Evolutionary conservation across 805 yeast genomes (phyloP).

Genomic region (Ogataea zsoltii): DNA sequence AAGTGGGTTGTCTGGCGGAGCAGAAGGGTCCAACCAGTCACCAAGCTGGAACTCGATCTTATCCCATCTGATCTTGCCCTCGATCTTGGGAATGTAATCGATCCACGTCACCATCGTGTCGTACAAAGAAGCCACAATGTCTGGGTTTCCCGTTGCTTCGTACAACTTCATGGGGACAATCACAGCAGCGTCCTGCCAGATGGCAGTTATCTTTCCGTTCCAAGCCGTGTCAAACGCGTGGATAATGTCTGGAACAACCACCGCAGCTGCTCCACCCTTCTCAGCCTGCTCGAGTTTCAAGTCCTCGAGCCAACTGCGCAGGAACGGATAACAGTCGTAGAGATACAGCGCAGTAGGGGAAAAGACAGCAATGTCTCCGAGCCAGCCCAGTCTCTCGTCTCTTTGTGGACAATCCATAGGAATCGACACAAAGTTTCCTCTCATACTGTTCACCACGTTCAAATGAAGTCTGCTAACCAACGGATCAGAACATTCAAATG

Average conservation of each 20-base stretch:
- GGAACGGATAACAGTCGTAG: constrained; percentile 23
- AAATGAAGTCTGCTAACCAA: constrained; percentile 18
- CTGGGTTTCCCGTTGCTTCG: constrained; percentile 13
- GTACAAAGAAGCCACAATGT: constrained; percentile 13
- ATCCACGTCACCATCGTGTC: constrained; percentile 19
- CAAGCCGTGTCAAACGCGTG: constrained; percentile 14
- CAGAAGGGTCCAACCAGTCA: constrained; percentile 30
- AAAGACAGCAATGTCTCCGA: constrained; percentile 29
- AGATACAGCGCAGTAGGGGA: constrained; percentile 27
- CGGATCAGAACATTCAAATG: constrained; percentile 23
- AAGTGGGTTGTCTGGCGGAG: constrained; percentile 29
- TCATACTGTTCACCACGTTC: constrained; percentile 24
- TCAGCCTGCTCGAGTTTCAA: constrained; percentile 23
- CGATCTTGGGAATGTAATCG: constrained; percentile 17
- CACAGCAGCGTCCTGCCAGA: constrained; percentile 29
- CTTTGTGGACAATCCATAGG: constrained; percentile 33
- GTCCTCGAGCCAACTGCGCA: constrained; percentile 26
- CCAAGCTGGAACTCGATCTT: constrained; percentile 31
- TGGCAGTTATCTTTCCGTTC: constrained; percentile 19
- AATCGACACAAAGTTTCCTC: constrained; percentile 27
- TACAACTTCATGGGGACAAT: constrained; percentile 21
- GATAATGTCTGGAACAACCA: constrained; percentile 25
- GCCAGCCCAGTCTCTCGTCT: constrained; percentile 32
- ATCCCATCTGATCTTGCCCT: constrained; percentile 18
- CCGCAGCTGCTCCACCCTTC: constrained; percentile 20